Base-by-base conservation (phyloP, 805 yeast species). In the Danielia oregonensis region DNA sequence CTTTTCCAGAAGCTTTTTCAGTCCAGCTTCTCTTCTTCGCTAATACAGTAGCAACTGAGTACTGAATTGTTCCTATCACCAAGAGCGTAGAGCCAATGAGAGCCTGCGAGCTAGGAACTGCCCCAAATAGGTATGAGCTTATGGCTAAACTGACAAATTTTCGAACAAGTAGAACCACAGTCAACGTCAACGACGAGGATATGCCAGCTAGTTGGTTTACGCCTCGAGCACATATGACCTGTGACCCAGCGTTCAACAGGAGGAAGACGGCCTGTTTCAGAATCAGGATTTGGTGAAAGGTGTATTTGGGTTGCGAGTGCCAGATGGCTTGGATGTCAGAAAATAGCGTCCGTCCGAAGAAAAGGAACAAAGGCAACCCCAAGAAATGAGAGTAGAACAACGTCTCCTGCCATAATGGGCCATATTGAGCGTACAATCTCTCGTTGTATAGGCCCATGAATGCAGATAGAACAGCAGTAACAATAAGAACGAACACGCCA, bases 321-420 rank as follows among this genome's bases (percentile, higher is more conserved):
- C 32, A 30, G 13, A 37, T 17, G 3, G 19, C 26, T 9, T 16
- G 8, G 8, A 47, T 32, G 24, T 55, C 57, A 3, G 21, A 5
- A 6, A 7, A 23, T 8, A 55, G 16, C 3, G 59, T 46, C 6
- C 52, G 51, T 2, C 49, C 40, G 21, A 74, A 55, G 3, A 72
- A 44, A 1, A 65, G 13, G 39, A 80, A 76, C 8, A 79, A 49
- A 0, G 85, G 82, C 8, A 82, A 45, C 0, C 78, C 74, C 26
- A 76, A 59, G 5, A 73, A 49, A 48, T 79, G 85, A 11, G 74
- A 66, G 54, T 76, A 81, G 48, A 83, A 82, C 29, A 83, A 52
- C 23, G 72, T 68, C 45, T 82, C 88, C 36, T 70, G 61, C 89
- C 89, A 82, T 33, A 72, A 70, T 35, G 65, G 66, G 5, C 84